Conservation (phyloP, 495 filamentous ascomycete genomes). For the Aspergillus leporis region DNA sequence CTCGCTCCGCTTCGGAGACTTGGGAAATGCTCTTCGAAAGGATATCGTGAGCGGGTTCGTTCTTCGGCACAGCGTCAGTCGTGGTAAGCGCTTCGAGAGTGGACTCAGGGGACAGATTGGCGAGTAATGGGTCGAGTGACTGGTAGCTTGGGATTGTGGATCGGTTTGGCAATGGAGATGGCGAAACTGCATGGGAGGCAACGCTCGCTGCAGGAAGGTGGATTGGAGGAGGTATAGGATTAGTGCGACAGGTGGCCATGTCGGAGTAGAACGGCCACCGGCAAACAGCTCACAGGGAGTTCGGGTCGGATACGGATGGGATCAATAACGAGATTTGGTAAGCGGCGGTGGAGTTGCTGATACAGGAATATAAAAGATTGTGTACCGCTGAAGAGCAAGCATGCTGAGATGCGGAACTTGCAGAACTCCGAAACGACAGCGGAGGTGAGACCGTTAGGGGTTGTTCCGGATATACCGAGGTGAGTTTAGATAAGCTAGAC, state of each 20-base stretch:
- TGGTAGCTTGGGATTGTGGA: slow-evolving; percentile 30
- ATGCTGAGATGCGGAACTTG: slow-evolving; percentile 31
- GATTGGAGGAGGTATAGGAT: slow-evolving; percentile 28
- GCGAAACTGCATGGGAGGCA: slow-evolving; percentile 22
- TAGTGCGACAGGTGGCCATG: slow-evolving; percentile 39
- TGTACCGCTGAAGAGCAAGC: slow-evolving; percentile 26
- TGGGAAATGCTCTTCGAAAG: slow-evolving; percentile 66
- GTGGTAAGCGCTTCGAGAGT: slow-evolving; percentile 55
- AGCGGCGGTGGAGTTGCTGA: slow-evolving; percentile 25
- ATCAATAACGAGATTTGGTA: slow-evolving; percentile 17
- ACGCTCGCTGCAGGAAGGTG: slow-evolving; percentile 30
- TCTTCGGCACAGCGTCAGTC: slow-evolving; percentile 56
- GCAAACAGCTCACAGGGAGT: slow-evolving; percentile 7
- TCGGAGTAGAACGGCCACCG: slow-evolving; percentile 44
- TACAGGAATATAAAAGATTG: slow-evolving; percentile 18
- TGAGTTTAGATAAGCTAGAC: not conserved
- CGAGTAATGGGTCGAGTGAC: slow-evolving; percentile 51
- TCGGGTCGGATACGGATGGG: slow-evolving; percentile 3
- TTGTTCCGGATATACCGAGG: not conserved
- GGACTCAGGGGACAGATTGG: slow-evolving; percentile 55
- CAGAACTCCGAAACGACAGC: slow-evolving; percentile 4
- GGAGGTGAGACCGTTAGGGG: slow-evolving; percentile 2
- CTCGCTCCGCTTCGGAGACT: slow-evolving; percentile 65
- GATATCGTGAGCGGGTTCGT: slow-evolving; percentile 47
- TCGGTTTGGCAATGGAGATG: slow-evolving; percentile 29